Evolutionary conservation across 768 basidiomycete species (phyloP).

Genomic region (Kwoniella europaea): DNA sequence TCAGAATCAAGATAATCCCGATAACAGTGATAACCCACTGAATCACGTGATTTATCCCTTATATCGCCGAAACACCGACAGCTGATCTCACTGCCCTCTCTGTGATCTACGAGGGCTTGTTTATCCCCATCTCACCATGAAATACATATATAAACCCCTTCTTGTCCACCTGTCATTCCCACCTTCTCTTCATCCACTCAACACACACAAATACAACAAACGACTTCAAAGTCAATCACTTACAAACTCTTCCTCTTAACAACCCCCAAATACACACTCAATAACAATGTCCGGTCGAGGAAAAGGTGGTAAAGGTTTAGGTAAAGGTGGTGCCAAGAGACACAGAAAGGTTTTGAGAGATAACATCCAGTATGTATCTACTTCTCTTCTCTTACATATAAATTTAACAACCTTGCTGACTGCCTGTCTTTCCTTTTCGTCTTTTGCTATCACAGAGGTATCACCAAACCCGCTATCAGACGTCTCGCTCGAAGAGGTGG

Average conservation of each 20-base stretch:
- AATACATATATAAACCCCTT: conserved; percentile 21
- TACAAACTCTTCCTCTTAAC: conserved; percentile 7
- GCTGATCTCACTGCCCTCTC: not conserved
- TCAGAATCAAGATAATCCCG: conserved; percentile 10
- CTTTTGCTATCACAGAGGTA: conserved; percentile 61
- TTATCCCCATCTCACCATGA: conserved; percentile 13
- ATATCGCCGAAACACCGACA: conserved; percentile 27
- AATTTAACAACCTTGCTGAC: not conserved
- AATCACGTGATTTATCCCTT: conserved; percentile 21
- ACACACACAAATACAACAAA: conserved; percentile 8
- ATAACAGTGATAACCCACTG: conserved; percentile 7
- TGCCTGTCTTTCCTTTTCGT: not conserved
- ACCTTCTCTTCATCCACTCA: conserved; percentile 11
- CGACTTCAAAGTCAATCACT: conserved; percentile 11
- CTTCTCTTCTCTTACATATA: not conserved
- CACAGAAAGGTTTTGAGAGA: conserved; percentile 91
- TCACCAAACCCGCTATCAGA: conserved; percentile 87
- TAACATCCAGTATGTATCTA: conserved; percentile 58
- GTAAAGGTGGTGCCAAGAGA: conserved; percentile 83
- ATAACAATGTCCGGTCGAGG: conserved; percentile 89
- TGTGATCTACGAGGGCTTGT: not conserved
- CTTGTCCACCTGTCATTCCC: not conserved
- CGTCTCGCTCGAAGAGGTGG: conserved; percentile 96
- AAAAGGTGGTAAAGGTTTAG: conserved; percentile 80
- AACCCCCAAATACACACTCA: conserved; percentile 31